Evolutionary conservation across 306 rosid genomes (phyloP).

Genomic region (Prunus salicina): DNA sequence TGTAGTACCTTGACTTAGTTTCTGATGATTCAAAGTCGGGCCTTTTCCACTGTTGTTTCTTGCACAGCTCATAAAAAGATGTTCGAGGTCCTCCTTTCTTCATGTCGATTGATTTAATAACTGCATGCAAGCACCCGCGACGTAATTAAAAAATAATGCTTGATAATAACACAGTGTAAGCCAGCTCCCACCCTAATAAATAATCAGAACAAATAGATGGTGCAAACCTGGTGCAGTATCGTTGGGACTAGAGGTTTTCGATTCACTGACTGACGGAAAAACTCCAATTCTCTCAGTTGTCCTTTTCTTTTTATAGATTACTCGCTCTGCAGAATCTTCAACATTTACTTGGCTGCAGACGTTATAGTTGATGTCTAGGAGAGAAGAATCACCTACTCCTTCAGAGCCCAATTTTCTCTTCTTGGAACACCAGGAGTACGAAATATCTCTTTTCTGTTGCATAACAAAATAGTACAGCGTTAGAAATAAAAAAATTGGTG

Average conservation of each 20-base stretch:
- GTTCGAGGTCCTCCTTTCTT: slow-evolving; percentile 90
- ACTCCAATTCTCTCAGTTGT: slow-evolving; percentile 20
- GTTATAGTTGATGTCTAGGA: slow-evolving; percentile 16
- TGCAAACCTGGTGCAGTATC: slow-evolving; percentile 52
- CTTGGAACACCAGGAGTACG: slow-evolving; percentile 41
- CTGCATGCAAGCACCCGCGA: slow-evolving; percentile 22
- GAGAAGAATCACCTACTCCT: slow-evolving; percentile 20
- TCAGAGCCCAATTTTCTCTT: slow-evolving; percentile 50
- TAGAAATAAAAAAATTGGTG: background rate
- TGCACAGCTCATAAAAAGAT: slow-evolving; percentile 60
- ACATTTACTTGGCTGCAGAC: slow-evolving; percentile 6
- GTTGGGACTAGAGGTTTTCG: slow-evolving; percentile 25
- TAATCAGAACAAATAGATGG: slow-evolving; percentile 16
- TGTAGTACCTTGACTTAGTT: slow-evolving; percentile 56
- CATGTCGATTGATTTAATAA: slow-evolving; percentile 50
- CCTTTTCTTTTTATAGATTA: slow-evolving; percentile 29
- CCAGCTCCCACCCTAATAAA: background rate
- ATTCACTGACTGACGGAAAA: slow-evolving; percentile 14
- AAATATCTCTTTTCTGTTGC: slow-evolving; percentile 63
- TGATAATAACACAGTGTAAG: background rate
- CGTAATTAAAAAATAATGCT: background rate
- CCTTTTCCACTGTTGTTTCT: slow-evolving; percentile 72
- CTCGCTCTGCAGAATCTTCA: slow-evolving; percentile 18
- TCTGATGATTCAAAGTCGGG: slow-evolving; percentile 59
- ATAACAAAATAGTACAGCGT: slow-evolving; percentile 5